Evolutionary conservation across 768 basidiomycete genomes (phyloP).

Genomic region (Plicaturopsis crispa): DNA sequence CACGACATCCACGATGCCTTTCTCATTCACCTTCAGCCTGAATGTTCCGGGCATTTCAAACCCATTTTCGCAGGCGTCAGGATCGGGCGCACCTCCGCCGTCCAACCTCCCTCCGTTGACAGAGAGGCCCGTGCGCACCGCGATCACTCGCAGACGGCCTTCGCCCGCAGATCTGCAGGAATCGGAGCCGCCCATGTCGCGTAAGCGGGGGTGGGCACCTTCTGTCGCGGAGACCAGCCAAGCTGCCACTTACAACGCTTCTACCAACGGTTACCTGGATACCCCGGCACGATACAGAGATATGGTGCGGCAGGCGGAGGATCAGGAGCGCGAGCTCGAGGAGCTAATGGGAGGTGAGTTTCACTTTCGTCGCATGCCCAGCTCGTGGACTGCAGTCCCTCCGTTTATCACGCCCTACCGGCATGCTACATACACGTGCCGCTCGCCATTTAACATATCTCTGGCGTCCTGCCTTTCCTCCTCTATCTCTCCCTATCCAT

Average conservation of each 20-base stretch:
- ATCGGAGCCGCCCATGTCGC: conserved; percentile 31
- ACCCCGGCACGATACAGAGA: conserved; percentile 57
- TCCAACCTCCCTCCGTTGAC: conserved; percentile 9
- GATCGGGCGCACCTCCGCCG: conserved; percentile 8
- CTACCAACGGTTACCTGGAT: conserved; percentile 60
- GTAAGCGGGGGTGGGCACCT: conserved; percentile 73
- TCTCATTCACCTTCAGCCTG: conserved; percentile 69
- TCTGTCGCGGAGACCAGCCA: conserved; percentile 46
- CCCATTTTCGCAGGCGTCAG: conserved; percentile 40
- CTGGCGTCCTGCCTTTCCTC: conserved; percentile 12
- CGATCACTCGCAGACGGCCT: conserved; percentile 19
- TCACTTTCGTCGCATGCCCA: conserved; percentile 20
- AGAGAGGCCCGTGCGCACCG: conserved; percentile 11
- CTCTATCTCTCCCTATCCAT: conserved; percentile 9
- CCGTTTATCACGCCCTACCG: conserved; percentile 6
- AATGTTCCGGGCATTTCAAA: conserved; percentile 58
- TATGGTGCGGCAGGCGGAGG: conserved; percentile 17
- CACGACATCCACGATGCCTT: conserved; percentile 40
- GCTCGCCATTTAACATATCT: conserved; percentile 9
- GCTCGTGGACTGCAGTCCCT: conserved; percentile 18
- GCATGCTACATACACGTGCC: conserved; percentile 10
- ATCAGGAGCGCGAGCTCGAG: conserved; percentile 33
- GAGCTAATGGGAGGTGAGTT: conserved; percentile 38
- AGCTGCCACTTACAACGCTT: conserved; percentile 43
- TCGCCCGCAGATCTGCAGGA: conserved; percentile 14